Evolutionary conservation across 306 rosid species (phyloP).

Genomic region (Vicia sativa): DNA sequence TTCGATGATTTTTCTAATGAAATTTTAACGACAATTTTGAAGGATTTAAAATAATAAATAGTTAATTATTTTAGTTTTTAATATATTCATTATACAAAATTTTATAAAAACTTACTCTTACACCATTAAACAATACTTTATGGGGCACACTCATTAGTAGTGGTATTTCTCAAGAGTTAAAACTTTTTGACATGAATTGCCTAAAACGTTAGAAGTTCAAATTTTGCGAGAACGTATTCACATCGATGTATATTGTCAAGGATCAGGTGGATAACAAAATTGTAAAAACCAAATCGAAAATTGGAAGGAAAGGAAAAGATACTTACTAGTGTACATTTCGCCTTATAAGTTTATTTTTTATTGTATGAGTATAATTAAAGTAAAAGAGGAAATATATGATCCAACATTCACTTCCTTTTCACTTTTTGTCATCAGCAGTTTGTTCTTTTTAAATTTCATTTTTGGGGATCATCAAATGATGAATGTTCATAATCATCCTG

Average conservation of each 20-base stretch:
- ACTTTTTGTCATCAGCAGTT: background rate
- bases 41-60: no score
- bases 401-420: background rate
- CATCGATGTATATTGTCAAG: conserved; percentile 1
- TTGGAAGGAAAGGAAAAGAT: background rate
- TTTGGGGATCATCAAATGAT: background rate
- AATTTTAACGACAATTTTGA: no score
- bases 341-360: background rate
- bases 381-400: background rate
- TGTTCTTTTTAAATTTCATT: background rate
- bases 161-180: background rate
- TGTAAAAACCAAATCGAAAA: background rate
- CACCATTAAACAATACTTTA: no score
- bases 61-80: no score
- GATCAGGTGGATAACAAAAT: background rate
- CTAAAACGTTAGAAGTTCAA: conserved; percentile 2
- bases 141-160: no score
- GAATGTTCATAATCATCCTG: background rate
- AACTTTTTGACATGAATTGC: conserved; percentile 30
- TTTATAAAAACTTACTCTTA: no score
- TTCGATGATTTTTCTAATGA: no score
- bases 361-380: background rate
- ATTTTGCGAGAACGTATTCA: background rate
- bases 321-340: background rate
- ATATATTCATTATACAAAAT: no score